These are phyloP conservation scores for Endogone sp. DNA, from an alignment of 192 early-diverging fungal genomes.

Conservation along the genomic window DNA sequence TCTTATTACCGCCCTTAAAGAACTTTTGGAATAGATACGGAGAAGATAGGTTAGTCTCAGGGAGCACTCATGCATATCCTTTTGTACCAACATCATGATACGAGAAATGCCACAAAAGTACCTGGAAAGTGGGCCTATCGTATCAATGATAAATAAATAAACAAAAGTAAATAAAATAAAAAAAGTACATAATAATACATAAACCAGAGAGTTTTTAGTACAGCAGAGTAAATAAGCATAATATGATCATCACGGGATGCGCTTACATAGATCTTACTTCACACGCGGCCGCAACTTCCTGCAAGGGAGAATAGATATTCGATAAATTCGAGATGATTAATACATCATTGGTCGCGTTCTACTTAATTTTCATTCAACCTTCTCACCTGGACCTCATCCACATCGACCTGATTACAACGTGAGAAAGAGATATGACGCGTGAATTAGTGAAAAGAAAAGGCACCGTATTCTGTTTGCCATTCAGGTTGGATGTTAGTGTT, in stretches of 20 bases:
- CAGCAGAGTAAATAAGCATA: not conserved
- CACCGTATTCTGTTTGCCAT: too few species aligned
- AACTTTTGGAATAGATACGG: conserved; percentile 22
- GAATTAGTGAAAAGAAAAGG: too few species aligned
- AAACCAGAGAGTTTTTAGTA: not conserved
- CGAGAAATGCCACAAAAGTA: not conserved
- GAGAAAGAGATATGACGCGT: not conserved
- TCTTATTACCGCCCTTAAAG: conserved; percentile 69
- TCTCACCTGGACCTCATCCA: conserved; percentile 27
- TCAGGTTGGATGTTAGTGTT: not conserved
- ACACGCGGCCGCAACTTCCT: conserved; percentile 36
- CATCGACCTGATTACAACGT: conserved; percentile 29
- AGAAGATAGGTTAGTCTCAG: not conserved
- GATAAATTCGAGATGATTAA: too few species aligned
- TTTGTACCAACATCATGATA: not conserved
- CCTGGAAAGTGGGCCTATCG: conserved; percentile 82
- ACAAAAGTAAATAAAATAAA: not conserved
- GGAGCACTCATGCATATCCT: not conserved
- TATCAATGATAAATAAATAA: not conserved
- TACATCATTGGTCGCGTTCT: too few species aligned
- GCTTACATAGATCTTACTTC: conserved; percentile 46
- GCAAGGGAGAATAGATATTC: too few species aligned
- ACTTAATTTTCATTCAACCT: not conserved
- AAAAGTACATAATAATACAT: too few species aligned
- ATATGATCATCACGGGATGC: not conserved